Evolutionary conservation across 202 grass and related monocot genomes (phyloP), one percentile per base, ranked within the genome.

Genomic region (Schoenoplectus tabernaemontani): DNA sequence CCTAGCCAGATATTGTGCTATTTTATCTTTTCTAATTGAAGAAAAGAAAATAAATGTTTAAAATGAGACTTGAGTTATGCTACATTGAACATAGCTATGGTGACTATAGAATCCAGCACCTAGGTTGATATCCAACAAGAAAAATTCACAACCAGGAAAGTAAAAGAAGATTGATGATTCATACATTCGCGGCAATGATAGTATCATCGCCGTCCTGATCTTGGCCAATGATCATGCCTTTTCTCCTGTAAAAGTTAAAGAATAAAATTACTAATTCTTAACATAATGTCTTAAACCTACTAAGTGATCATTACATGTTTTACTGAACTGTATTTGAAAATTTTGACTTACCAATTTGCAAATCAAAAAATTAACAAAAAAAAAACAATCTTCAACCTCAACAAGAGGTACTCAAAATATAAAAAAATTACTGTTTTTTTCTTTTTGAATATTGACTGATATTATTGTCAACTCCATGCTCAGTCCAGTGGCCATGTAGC

Each of bases 191-290:
- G 83, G 95, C 69, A 20, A 98, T 77, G 59, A 95, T 54, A 56
- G 91, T 98, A 83, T 95, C 89, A 9, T 98, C 95, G 23, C 89
- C 91, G 51, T 98, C 95, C 76, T 95, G 91, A 64, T 98, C 95
- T 68, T 98, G 94, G 43, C 95, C 95, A 83, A 98, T 85, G 59
- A 98, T 98, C 54, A 98, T 89, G 26, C 95, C 95, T 67, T 98
- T 95, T 87, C 95, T 90, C 95, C 95, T 98, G 84, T 87, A 60
- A 87, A 79, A 84, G 81, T 68, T 80, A 59, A 66, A 46, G 76
- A 71, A 81, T 23, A 68, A 41, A 38, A 76, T 67, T 60, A 61
- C n/a, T 20, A 24, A 56, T 9, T 72, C 7, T 78, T 1, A 50
- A 69, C 1, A 47, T 53, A 77, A 33, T 17, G 3, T 33, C 43